A percentile compares a stretch with the other conserved stretches of the same genome.
Evolutionary conservation across 192 early-diverging fungal genomes (phyloP).

Genomic region (Linnemannia schmuckeri): DNA sequence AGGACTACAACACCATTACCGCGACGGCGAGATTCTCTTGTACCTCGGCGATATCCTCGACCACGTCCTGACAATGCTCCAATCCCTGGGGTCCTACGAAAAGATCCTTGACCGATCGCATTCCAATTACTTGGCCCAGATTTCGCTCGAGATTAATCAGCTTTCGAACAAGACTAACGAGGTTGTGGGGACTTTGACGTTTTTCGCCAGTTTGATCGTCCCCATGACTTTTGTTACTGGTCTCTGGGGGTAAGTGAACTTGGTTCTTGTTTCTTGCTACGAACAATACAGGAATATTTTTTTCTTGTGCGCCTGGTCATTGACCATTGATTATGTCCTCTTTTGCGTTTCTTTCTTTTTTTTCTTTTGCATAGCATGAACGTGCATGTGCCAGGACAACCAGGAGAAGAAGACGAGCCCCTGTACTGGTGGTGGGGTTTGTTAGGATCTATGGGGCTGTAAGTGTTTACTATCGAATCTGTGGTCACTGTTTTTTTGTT

Average conservation of each 20-base stretch:
- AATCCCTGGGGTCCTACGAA: constrained; percentile 80
- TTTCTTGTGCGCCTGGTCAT: too few species aligned
- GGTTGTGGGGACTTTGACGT: constrained; percentile 63
- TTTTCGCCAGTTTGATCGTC: constrained; percentile 63
- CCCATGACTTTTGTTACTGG: constrained; percentile 75
- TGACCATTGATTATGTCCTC: not conserved
- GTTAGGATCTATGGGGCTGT: constrained; percentile 18
- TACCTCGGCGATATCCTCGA: constrained; percentile 86
- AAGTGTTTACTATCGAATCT: too few species aligned
- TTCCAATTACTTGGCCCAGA: constrained; percentile 78
- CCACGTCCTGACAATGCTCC: constrained; percentile 83
- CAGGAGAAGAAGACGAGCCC: not conserved
- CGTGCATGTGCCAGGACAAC: constrained; percentile 70
- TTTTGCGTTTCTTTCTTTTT: not conserved
- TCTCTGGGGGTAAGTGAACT: constrained; percentile 60
- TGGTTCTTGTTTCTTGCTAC: not conserved
- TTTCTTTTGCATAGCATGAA: constrained; percentile 57
- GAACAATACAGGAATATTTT: too few species aligned
- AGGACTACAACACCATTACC: constrained; percentile 2
- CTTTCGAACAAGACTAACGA: constrained; percentile 69
- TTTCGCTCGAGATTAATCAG: constrained; percentile 76
- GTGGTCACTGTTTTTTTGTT: too few species aligned
- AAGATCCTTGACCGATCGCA: constrained; percentile 75
- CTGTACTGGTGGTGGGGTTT: constrained; percentile 51
- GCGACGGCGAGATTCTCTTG: constrained; percentile 68